phyloP scores from a whole-genome alignment of 2,329 filamentous ascomycete genomes.

The Coniochaeta sp. region DNA sequence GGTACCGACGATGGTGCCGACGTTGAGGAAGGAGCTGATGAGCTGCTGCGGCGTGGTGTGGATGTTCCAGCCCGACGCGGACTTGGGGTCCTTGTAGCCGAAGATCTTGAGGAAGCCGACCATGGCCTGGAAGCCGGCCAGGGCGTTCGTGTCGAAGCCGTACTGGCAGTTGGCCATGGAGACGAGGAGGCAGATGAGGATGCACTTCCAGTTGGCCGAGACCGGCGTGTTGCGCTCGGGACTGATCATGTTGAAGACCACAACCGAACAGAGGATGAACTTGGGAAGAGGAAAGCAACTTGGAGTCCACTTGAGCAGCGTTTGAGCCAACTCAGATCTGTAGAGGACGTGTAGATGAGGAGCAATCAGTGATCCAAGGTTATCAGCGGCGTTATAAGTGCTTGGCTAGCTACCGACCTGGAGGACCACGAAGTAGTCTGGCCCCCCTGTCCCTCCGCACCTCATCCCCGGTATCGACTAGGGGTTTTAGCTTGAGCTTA shows the following conservation, averaged over 20 bases:
- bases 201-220: conserved; percentile 16
- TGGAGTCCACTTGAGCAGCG: not conserved
- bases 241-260: not conserved
- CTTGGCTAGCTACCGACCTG: not conserved
- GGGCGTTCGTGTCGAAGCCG: not conserved
- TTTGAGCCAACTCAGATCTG: not conserved
- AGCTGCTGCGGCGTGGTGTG: conserved; percentile 34
- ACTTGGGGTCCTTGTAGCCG: conserved; percentile 14
- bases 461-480: too few relatives aligned
- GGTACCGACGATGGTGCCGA: conserved; percentile 37
- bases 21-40: conserved; percentile 39
- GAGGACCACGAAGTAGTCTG: not conserved
- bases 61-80: conserved; percentile 35
- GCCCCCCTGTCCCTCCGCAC: too few relatives aligned
- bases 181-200: conserved; percentile 3
- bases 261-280: not conserved
- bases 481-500: too few relatives aligned
- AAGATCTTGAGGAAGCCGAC: not conserved
- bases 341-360: not conserved
- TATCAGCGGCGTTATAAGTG: not conserved
- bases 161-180: not conserved
- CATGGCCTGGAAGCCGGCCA: not conserved
- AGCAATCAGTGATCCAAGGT: not conserved
- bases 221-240: conserved; percentile 12
- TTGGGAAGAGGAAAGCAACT: not conserved